Evolutionary conservation across 2,329 filamentous ascomycete species (phyloP).

Genomic region (Hyphodiscus sp.): DNA sequence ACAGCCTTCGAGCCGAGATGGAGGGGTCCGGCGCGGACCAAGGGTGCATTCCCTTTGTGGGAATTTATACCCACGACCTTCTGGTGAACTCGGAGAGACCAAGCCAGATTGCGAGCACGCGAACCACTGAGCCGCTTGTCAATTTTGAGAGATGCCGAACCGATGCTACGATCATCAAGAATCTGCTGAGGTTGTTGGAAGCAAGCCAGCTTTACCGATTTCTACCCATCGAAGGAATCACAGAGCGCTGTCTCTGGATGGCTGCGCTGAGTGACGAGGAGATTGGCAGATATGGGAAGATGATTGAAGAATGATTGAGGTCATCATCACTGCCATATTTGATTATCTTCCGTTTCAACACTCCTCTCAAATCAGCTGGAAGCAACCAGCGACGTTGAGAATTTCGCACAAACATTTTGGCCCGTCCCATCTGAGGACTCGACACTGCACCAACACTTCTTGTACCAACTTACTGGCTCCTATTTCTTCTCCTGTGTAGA

Average conservation of each 20-base stretch:
- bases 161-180: conserved; percentile 72
- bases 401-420: neutral
- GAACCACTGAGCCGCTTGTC: conserved; percentile 60
- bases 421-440: neutral
- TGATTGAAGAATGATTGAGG: conserved; percentile 25
- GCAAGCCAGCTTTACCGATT: conserved; percentile 70
- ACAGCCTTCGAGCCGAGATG: conserved; percentile 73
- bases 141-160: conserved; percentile 80
- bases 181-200: conserved; percentile 69
- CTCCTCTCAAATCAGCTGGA: neutral
- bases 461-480: neutral
- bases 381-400: neutral
- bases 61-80: conserved; percentile 76
- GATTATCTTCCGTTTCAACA: neutral
- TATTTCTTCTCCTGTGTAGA: neutral
- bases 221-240: conserved; percentile 67
- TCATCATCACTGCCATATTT: neutral
- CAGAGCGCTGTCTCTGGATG: conserved; percentile 81
- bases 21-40: conserved; percentile 56
- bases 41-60: conserved; percentile 79
- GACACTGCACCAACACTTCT: neutral
- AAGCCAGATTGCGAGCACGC: conserved; percentile 63
- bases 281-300: conserved; percentile 44
- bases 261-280: conserved; percentile 70
- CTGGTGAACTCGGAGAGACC: conserved; percentile 77